These are phyloP conservation scores for Phytophthora pini DNA, from an alignment of 352 stramenopile genomes.

Conservation along the genomic window DNA sequence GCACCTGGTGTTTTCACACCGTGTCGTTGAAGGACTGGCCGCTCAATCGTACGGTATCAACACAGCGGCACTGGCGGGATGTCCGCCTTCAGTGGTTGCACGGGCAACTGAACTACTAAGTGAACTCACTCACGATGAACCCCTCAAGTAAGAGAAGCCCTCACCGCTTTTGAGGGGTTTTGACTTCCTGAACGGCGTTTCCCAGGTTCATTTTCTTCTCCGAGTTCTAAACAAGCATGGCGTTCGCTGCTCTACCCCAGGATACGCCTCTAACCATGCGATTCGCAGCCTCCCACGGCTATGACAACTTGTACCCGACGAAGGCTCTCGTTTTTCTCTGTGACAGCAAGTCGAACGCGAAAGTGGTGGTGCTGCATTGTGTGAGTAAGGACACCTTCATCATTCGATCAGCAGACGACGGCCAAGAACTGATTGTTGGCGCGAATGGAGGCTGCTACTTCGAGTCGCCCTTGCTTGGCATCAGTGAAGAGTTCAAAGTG, in stretches of 20 bases:
- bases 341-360: slow-evolving; percentile 7
- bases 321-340: slow-evolving; percentile 10
- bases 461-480: slow-evolving; percentile 27
- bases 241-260: neutral
- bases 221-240: neutral
- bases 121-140: slow-evolving; percentile 27
- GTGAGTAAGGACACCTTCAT: slow-evolving; percentile 7
- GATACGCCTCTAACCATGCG: slow-evolving; percentile 28
- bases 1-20: slow-evolving; percentile 79
- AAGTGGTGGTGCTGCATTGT: slow-evolving; percentile 17
- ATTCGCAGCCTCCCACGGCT: neutral
- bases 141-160: neutral
- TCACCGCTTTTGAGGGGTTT: slow-evolving; percentile 19
- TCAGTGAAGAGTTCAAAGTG: slow-evolving; percentile 32
- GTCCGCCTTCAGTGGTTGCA: slow-evolving; percentile 49
- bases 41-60: slow-evolving; percentile 83
- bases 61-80: slow-evolving; percentile 76
- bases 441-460: slow-evolving; percentile 31
- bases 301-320: neutral
- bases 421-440: slow-evolving; percentile 27
- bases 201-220: neutral
- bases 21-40: slow-evolving; percentile 73
- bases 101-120: slow-evolving; percentile 57
- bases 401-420: slow-evolving; percentile 21
- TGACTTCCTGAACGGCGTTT: slow-evolving; percentile 16